A percentile compares a stretch with the other conserved stretches of the same genome.
phyloP scores from a whole-genome alignment of 1,284 basidiomycete species.

The Malassezia sp. region DNA sequence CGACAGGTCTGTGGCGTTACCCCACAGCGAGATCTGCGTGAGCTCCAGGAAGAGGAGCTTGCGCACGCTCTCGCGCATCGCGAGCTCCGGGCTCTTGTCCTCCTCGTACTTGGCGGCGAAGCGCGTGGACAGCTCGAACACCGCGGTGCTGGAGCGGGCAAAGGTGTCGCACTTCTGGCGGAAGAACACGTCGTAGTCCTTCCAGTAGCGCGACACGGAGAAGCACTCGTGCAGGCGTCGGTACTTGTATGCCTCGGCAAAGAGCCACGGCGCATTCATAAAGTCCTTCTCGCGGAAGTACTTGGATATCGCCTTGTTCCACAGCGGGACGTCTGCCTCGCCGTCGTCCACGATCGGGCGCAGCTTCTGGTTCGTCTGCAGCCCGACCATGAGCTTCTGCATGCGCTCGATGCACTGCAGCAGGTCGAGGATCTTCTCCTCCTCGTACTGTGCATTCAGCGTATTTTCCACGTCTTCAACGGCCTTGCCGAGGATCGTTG shows the following conservation, averaged over 20 bases:
- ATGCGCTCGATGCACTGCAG: slow-evolving; percentile 63
- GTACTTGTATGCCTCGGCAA: slow-evolving; percentile 93
- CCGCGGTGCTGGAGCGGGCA: slow-evolving; percentile 77
- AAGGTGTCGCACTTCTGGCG: slow-evolving; percentile 72
- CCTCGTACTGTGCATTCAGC: slow-evolving; percentile 63
- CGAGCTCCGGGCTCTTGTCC: slow-evolving; percentile 50
- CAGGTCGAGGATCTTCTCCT: slow-evolving; percentile 77
- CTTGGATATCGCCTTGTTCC: slow-evolving; percentile 64
- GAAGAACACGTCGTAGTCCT: slow-evolving; percentile 55
- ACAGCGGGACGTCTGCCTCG: slow-evolving; percentile 84
- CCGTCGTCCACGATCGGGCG: slow-evolving; percentile 79
- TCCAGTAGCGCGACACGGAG: slow-evolving; percentile 82
- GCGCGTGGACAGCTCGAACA: slow-evolving; percentile 85
- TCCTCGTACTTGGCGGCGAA: slow-evolving; percentile 71
- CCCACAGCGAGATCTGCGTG: slow-evolving; percentile 54
- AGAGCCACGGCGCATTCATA: slow-evolving; percentile 59
- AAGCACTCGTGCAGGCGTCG: slow-evolving; percentile 89
- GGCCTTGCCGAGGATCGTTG: slow-evolving; percentile 88
- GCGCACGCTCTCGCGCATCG: slow-evolving; percentile 62
- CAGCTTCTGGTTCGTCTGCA: slow-evolving; percentile 46
- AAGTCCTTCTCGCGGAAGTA: slow-evolving; percentile 93
- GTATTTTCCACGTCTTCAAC: slow-evolving; percentile 85
- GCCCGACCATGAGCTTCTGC: slow-evolving; percentile 48
- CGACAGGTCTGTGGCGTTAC: slow-evolving; percentile 66
- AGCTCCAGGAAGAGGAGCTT: slow-evolving; percentile 85